These are phyloP conservation scores for Dothistroma septosporum DNA, from an alignment of 2,329 filamentous ascomycete species.

Conservation along the genomic window DNA sequence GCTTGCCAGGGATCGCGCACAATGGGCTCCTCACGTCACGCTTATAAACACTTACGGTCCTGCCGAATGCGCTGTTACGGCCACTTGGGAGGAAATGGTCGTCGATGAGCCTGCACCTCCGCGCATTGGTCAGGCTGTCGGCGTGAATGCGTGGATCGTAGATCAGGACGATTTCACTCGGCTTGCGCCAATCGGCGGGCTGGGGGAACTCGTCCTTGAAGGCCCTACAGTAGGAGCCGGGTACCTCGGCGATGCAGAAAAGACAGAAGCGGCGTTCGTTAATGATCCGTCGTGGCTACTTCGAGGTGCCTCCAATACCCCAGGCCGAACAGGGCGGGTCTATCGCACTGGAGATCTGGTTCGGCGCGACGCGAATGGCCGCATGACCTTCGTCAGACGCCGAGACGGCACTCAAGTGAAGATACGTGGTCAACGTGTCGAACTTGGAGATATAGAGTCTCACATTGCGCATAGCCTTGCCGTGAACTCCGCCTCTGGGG, in stretches of 20 bases:
- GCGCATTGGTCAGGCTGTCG: slow-evolving; percentile 4
- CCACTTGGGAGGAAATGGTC: too few species aligned
- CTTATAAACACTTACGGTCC: neutral
- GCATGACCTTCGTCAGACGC: slow-evolving; percentile 19
- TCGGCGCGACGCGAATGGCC: slow-evolving; percentile 18
- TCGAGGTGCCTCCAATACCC: slow-evolving; percentile 4
- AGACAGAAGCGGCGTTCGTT: slow-evolving; percentile 24
- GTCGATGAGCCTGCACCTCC: neutral
- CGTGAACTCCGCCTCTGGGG: too few species aligned
- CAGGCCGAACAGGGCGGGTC: slow-evolving; percentile 27
- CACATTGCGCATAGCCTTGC: neutral
- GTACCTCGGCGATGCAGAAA: slow-evolving; percentile 37
- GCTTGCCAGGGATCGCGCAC: neutral
- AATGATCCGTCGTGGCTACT: slow-evolving; percentile 24
- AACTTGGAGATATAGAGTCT: slow-evolving; percentile 20
- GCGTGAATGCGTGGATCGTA: neutral
- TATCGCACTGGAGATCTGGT: slow-evolving; percentile 27
- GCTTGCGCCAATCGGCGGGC: slow-evolving; percentile 35
- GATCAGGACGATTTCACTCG: neutral
- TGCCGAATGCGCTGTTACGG: neutral
- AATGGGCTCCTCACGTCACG: neutral
- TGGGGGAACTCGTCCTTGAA: slow-evolving; percentile 47
- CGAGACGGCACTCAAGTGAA: slow-evolving; percentile 24
- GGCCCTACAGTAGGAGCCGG: slow-evolving; percentile 43
- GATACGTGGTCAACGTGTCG: slow-evolving; percentile 19